A percentile compares a stretch with the other conserved stretches of the same genome.
phyloP scores from a whole-genome alignment of 2,329 filamentous ascomycete genomes.

The Paraphaeosphaeria sporulosa region DNA sequence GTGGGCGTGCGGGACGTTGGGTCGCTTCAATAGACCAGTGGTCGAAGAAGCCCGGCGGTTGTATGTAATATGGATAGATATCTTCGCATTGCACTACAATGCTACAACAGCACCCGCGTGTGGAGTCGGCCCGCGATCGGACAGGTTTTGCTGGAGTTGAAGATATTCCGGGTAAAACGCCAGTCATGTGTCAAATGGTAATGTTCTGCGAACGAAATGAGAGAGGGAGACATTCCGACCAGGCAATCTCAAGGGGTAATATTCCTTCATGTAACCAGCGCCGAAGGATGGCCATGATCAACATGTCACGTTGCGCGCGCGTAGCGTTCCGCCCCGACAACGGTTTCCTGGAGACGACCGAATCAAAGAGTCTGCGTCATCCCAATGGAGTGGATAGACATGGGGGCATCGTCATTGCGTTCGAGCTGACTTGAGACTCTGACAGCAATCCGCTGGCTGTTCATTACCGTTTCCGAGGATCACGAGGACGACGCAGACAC shows the following conservation, averaged over 20 bases:
- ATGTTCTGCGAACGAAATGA: neutral
- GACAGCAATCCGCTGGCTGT: no score
- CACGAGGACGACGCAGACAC: constrained; percentile 8
- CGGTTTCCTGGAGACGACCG: no score
- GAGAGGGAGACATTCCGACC: neutral
- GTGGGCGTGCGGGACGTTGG: constrained; percentile 20
- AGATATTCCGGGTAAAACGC: constrained; percentile 26
- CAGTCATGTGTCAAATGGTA: constrained; percentile 11
- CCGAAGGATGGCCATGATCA: neutral
- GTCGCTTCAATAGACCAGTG: constrained; percentile 32
- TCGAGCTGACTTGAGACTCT: no score
- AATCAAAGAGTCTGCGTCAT: no score
- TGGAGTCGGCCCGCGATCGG: neutral
- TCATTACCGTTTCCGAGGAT: constrained; percentile 9
- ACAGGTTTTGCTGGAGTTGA: neutral
- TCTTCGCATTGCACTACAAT: constrained; percentile 13
- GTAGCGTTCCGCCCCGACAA: no score
- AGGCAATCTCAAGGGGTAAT: neutral
- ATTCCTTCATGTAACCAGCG: neutral
- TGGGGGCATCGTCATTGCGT: no score
- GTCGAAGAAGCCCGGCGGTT: constrained; percentile 11
- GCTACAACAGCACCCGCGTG: neutral
- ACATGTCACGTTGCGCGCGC: neutral
- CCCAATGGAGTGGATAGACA: no score
- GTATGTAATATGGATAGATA: constrained; percentile 22